Base-by-base conservation (phyloP, 176 grass and related monocot species). In the Urochloa ruziziensis region DNA sequence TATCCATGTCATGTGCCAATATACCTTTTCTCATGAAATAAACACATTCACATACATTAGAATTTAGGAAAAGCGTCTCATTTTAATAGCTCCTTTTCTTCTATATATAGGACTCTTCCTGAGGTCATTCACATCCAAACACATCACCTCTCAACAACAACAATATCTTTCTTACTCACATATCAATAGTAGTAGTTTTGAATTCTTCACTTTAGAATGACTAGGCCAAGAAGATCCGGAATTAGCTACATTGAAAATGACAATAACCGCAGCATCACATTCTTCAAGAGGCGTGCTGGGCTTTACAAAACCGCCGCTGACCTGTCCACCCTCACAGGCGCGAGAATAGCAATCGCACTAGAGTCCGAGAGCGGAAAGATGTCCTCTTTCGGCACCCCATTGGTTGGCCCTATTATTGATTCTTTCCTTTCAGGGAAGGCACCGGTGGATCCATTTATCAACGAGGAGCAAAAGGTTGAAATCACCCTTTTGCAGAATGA, bases 351-450 rank as follows among this genome's bases (percentile, higher is more conserved):
- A 34, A 4, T 83, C 4, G 30, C 48, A 4, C 5, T 83, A 1
- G 21, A 83, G 53, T 15, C 53, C 2, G 40, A 73, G 13, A 82
- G 2, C 0, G 80, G 68, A 2, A 73, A 83, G 29, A 49, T 40
- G 52, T 56, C 54, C 11, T 33, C 74, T 34, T 85, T 85, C 3
- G 83, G 83, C 36, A 46, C 74, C 3, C 83, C 83, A 13, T 60
- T 24, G 0, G 28, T 23, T 33, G 27, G 25, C 7, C 8, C 28
- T 5, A 27, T 66, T 6, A 18, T 59, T 25, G n/a, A 25, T 25
- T 19, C 33, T 46, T 85, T 70, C 33, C 28, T 87, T 48, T 34
- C 32, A n/a, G 49, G 62, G 7, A 12, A 12, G 65, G 1, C 10
- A 19, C 77, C n/a, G 0, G 9, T 14, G 7, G 12, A 5, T n/a